Conservation (phyloP, 805 yeast genomes). For the Metschnikowia lachancei region DNA sequence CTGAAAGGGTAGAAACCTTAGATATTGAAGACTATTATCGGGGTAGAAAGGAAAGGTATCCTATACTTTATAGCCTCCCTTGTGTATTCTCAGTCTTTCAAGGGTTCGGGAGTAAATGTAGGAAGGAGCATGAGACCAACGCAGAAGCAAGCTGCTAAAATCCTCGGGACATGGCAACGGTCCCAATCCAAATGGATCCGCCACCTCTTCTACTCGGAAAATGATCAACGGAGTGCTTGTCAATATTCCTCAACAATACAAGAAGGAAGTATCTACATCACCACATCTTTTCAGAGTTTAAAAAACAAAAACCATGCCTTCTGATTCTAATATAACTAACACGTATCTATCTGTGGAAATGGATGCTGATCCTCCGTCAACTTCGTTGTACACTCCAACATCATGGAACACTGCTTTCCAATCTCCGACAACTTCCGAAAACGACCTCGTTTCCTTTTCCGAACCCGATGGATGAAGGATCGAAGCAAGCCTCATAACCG, state of each 20-base stretch:
- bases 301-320: no score
- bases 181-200: not conserved
- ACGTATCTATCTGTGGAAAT: not conserved
- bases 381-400: conserved; percentile 68
- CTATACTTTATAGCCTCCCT: no score
- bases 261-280: conserved; percentile 12
- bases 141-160: not conserved
- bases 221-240: conserved; percentile 18
- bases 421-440: conserved; percentile 66
- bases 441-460: conserved; percentile 73
- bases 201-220: conserved; percentile 3
- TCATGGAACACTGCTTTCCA: conserved; percentile 73
- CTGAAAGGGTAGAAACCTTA: no score
- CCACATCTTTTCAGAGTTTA: no score
- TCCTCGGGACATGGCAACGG: not conserved
- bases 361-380: conserved; percentile 51
- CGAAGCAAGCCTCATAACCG: no score
- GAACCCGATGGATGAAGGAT: no score
- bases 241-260: conserved; percentile 18
- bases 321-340: no score
- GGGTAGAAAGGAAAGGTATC: no score
- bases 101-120: conserved; percentile 41
- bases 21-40: no score
- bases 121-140: conserved; percentile 30
- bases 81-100: no score